A percentile compares a stretch with the other conserved stretches of the same genome.
Evolutionary conservation across 768 basidiomycete species (phyloP).

Genomic region (Boletus patriciae): DNA sequence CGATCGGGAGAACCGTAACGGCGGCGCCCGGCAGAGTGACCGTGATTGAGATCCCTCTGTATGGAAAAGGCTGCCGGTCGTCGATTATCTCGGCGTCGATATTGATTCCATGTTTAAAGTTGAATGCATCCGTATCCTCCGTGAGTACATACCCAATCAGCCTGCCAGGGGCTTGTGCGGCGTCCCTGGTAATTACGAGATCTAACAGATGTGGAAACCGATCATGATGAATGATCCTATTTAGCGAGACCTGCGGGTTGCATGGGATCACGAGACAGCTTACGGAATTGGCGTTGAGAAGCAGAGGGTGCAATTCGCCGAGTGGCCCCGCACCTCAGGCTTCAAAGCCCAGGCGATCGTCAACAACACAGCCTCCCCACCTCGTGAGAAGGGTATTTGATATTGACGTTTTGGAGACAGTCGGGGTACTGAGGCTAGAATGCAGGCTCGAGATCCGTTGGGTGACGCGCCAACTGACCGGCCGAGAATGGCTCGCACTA

Average conservation of each 20-base stretch:
- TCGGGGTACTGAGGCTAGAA: slow-evolving; percentile 23
- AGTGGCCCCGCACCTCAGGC: slow-evolving; percentile 4
- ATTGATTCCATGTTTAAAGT: slow-evolving; percentile 29
- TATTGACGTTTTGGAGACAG: slow-evolving; percentile 16
- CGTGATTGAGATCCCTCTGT: slow-evolving; percentile 16
- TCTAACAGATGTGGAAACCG: slow-evolving; percentile 20
- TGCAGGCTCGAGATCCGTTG: slow-evolving; percentile 23
- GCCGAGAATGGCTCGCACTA: slow-evolving; percentile 23
- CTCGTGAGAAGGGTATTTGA: slow-evolving; percentile 21
- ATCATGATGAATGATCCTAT: slow-evolving; percentile 20
- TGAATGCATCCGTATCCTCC: slow-evolving; percentile 26
- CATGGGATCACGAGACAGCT: slow-evolving; percentile 12
- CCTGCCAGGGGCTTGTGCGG: slow-evolving; percentile 12
- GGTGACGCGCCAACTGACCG: slow-evolving; percentile 6
- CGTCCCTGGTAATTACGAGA: slow-evolving; percentile 28
- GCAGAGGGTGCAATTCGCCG: slow-evolving; percentile 6
- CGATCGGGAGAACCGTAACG: slow-evolving; percentile 22
- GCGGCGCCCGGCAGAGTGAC: slow-evolving; percentile 25
- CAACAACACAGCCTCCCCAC: slow-evolving; percentile 10
- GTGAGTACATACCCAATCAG: slow-evolving; percentile 18
- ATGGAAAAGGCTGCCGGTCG: slow-evolving; percentile 13
- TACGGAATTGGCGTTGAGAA: slow-evolving; percentile 17
- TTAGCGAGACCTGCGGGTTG: slow-evolving; percentile 19
- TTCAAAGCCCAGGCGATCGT: slow-evolving; percentile 15
- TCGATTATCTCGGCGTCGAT: slow-evolving; percentile 22